phyloP scores from a whole-genome alignment of 1,139 yeast genomes.

The Candida tetrigidarum region DNA sequence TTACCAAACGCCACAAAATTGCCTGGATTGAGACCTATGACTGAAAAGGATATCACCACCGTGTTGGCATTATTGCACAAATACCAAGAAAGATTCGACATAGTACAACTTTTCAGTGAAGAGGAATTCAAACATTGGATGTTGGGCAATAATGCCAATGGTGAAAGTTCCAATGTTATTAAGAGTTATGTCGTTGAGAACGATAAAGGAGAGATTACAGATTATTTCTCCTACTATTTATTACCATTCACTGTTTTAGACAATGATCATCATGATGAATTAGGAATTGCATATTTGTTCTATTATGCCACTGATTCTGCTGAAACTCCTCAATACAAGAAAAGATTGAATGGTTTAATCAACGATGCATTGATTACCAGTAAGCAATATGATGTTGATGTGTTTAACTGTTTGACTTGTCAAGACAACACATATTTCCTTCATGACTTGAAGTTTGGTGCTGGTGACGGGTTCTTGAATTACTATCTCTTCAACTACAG shows the following conservation, averaged over 20 bases:
- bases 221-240: conserved; percentile 87
- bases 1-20: conserved; percentile 64
- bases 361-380: conserved; percentile 81
- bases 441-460: conserved; percentile 84
- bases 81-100: conserved; percentile 72
- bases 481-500: conserved; percentile 91
- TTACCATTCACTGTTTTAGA: conserved; percentile 86
- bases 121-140: conserved; percentile 88
- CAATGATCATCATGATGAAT: conserved; percentile 62
- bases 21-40: conserved; percentile 69
- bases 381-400: conserved; percentile 73
- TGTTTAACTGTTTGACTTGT: conserved; percentile 88
- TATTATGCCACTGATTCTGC: conserved; percentile 80
- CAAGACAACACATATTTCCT: conserved; percentile 88
- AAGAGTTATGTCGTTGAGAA: conserved; percentile 80
- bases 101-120: conserved; percentile 68
- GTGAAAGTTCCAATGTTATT: conserved; percentile 52
- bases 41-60: conserved; percentile 61
- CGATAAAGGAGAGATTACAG: conserved; percentile 71
- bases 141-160: conserved; percentile 43
- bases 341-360: conserved; percentile 64
- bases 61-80: conserved; percentile 60
- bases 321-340: conserved; percentile 42
- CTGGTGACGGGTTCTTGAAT: conserved; percentile 92
- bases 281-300: conserved; percentile 87